A percentile compares a stretch with the other conserved stretches of the same genome.
Conservation (phyloP, 192 early-diverging fungal species). For the Backusella macrospora region DNA sequence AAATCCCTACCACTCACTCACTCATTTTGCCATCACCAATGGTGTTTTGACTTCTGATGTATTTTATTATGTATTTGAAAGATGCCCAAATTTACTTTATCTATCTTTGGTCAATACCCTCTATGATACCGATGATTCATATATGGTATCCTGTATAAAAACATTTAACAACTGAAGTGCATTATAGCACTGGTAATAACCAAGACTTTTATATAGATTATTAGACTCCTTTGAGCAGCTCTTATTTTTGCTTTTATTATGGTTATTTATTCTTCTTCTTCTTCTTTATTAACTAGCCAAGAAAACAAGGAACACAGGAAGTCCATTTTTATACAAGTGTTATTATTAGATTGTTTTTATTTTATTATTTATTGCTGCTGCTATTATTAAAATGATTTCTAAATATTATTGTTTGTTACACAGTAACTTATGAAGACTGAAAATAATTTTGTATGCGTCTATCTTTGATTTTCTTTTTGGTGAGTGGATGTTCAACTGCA, state of each 20-base stretch:
- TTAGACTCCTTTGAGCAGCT: not conserved
- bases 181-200: no score
- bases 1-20: not conserved
- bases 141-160: not conserved
- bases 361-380: not conserved
- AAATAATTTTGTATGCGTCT: slow-evolving; percentile 17
- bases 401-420: not conserved
- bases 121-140: not conserved
- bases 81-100: not conserved
- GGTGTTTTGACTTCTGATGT: not conserved
- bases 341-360: slow-evolving; percentile 13
- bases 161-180: not conserved
- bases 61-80: slow-evolving; percentile 10
- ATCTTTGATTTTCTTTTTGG: slow-evolving; percentile 15
- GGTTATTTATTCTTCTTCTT: no score
- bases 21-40: slow-evolving; percentile 4
- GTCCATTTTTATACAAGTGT: slow-evolving; percentile 16
- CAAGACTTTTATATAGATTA: not conserved
- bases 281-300: not conserved
- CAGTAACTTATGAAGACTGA: not conserved
- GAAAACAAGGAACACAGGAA: not conserved
- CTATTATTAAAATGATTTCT: slow-evolving; percentile 13
- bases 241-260: not conserved
- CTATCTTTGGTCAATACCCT: not conserved
- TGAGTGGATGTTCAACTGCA: not conserved